A percentile compares a stretch with the other conserved stretches of the same genome.
Evolutionary conservation across 495 filamentous ascomycete genomes (phyloP).

Genomic region (Podospora pseudopauciseta): DNA sequence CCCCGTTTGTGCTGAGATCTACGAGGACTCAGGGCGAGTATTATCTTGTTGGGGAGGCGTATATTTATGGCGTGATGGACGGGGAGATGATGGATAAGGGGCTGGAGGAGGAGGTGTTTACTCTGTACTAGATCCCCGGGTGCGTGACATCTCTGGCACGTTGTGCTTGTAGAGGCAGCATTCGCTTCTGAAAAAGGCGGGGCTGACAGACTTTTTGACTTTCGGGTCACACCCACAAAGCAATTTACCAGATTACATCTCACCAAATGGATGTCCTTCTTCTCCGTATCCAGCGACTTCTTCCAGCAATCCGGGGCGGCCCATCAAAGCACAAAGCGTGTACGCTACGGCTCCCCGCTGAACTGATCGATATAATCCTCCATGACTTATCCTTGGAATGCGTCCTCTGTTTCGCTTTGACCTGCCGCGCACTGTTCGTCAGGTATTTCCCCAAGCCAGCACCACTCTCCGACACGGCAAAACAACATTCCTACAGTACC

Average conservation of each 20-base stretch:
- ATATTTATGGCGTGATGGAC: not conserved
- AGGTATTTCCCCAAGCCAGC: not conserved
- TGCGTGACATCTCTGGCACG: too few species aligned
- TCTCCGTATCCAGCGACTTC: not conserved
- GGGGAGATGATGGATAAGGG: not conserved
- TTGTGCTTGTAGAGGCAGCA: too few species aligned
- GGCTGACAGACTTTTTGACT: not conserved
- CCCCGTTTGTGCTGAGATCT: conserved; percentile 1
- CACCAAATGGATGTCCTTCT: not conserved
- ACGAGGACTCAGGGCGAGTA: not conserved
- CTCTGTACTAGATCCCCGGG: not conserved
- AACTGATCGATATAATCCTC: not conserved
- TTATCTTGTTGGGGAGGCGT: not conserved
- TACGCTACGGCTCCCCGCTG: not conserved
- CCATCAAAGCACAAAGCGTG: not conserved
- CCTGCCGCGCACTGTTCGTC: not conserved
- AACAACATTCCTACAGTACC: not conserved
- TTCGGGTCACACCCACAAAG: not conserved
- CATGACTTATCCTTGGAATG: not conserved
- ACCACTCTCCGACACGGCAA: not conserved
- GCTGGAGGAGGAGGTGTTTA: not conserved
- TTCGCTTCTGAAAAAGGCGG: too few species aligned
- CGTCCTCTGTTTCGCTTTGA: not conserved
- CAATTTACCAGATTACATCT: not conserved
- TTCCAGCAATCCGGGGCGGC: not conserved